A percentile compares a stretch with the other conserved stretches of the same genome.
phyloP scores from a whole-genome alignment of 352 stramenopile genomes.

The Phytophthora brassicae region DNA sequence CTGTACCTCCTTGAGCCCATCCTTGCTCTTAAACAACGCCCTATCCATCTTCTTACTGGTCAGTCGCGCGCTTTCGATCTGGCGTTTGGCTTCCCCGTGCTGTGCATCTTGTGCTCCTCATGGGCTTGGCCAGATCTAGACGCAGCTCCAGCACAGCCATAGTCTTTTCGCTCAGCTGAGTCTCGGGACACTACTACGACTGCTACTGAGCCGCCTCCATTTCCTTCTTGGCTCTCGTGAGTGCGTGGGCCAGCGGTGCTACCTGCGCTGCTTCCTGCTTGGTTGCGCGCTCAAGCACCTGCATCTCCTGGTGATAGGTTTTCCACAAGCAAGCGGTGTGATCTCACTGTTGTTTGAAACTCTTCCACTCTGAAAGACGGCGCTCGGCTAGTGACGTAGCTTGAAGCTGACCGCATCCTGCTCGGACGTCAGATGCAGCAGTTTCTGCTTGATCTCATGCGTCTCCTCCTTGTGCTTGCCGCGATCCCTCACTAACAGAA shows the following conservation, averaged over 20 bases:
- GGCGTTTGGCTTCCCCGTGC: slow-evolving; percentile 50
- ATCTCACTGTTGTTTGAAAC: slow-evolving; percentile 52
- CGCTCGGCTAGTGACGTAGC: slow-evolving; percentile 55
- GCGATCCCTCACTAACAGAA: slow-evolving; percentile 31
- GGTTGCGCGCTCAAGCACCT: slow-evolving; percentile 55
- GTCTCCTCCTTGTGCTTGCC: slow-evolving; percentile 33
- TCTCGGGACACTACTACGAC: slow-evolving; percentile 68
- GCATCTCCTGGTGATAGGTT: slow-evolving; percentile 62
- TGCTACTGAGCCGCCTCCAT: slow-evolving; percentile 54
- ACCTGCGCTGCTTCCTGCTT: slow-evolving; percentile 69
- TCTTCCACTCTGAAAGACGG: slow-evolving; percentile 66
- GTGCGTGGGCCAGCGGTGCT: slow-evolving; percentile 48
- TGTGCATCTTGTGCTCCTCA: slow-evolving; percentile 58
- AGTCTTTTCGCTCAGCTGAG: slow-evolving; percentile 66
- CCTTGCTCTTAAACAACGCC: slow-evolving; percentile 60
- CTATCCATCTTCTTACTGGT: slow-evolving; percentile 69
- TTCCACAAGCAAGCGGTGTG: slow-evolving; percentile 59
- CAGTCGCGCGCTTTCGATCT: slow-evolving; percentile 64
- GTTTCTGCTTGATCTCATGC: slow-evolving; percentile 38
- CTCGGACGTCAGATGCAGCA: slow-evolving; percentile 47
- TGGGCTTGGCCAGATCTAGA: slow-evolving; percentile 48
- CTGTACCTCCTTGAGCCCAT: slow-evolving; percentile 71
- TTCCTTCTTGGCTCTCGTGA: slow-evolving; percentile 57
- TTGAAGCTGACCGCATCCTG: slow-evolving; percentile 59
- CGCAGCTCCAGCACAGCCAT: slow-evolving; percentile 63